A percentile compares a stretch with the other conserved stretches of the same genome.
Evolutionary conservation across 345 rosid genomes (phyloP).

Genomic region (Corchorus capsularis): DNA sequence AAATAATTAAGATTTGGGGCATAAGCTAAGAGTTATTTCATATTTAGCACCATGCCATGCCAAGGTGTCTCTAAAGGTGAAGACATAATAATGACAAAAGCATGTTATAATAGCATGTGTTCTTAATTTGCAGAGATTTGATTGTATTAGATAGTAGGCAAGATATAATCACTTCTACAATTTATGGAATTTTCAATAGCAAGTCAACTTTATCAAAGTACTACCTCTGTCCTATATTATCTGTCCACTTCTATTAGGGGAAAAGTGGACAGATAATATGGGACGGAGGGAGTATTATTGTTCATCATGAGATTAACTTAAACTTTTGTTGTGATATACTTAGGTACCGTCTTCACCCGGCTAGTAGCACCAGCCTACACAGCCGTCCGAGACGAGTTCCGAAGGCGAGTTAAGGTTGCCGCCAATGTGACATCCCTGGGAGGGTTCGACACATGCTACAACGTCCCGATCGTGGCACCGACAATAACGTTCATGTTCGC

Average conservation of each 20-base stretch:
- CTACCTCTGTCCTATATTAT: too few species aligned
- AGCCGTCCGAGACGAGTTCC: constrained; percentile 73
- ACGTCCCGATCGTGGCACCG: constrained; percentile 64
- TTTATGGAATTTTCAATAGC: too few species aligned
- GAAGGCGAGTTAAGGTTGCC: constrained; percentile 51
- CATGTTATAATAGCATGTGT: too few species aligned
- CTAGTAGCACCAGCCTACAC: constrained; percentile 74
- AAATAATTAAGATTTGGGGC: neutral
- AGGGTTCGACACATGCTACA: constrained; percentile 97
- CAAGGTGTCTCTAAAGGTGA: neutral
- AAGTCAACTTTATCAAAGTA: too few species aligned
- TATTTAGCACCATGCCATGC: neutral
- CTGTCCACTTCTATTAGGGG: too few species aligned
- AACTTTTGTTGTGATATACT: neutral
- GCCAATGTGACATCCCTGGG: constrained; percentile 68
- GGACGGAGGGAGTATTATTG: too few species aligned
- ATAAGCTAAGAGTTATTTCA: neutral
- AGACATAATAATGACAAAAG: neutral
- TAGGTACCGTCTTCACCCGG: constrained; percentile 83
- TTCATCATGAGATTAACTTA: neutral
- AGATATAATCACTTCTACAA: too few species aligned
- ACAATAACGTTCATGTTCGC: constrained; percentile 78
- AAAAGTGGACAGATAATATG: too few species aligned
- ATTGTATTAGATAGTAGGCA: too few species aligned
- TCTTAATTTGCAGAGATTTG: too few species aligned